Evolutionary conservation across 305 asterid genomes (phyloP), one percentile per base, ranked within the genome.

Genomic region (Euphrasia arctica): DNA sequence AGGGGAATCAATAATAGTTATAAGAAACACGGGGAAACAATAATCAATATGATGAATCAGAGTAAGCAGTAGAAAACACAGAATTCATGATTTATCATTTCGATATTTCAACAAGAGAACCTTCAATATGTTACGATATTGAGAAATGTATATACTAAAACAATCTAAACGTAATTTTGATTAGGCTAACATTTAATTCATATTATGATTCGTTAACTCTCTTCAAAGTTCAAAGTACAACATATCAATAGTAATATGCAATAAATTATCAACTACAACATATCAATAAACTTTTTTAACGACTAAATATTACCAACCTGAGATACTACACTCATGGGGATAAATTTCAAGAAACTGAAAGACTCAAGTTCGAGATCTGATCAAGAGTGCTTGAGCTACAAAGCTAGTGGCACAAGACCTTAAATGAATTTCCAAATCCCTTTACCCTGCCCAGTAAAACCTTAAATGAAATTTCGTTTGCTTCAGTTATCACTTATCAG

Each of bases 301-400:
- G 22, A 18, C 22, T 64, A 25, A 68, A 58, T 60, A 32, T 14
- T 31, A n/a, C 43, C 48, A 64, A 50, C 56, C 55, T 1, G 34
- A 49, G 43, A 68, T 45, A 51, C 39, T 39, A 54, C 4, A 22
- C 12, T 54, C 42, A 14, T 9, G 10, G 25, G 63, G 28, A 29
- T 1, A 9, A 34, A 57, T 36, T 42, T 32, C 14, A 60, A 32
- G 22, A 34, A 4, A 55, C 32, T 14, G 14, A 12, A 14, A 31
- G 11, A 29, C 18, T 2, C 41, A 34, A 34, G 41, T 39, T 39
- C 1, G 43, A 39, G 43, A 39, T 3, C 10, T 39, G 43, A 39
- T 39, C 43, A 39, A 39, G 9, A 39, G 3, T 39, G 43, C 43
- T 39, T 36, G 42, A 36, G 42, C 42, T 36, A 36, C 42, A 36